phyloP scores from a whole-genome alignment of 371 early-diverging fungal species.

The Chytridium lagenaria region DNA sequence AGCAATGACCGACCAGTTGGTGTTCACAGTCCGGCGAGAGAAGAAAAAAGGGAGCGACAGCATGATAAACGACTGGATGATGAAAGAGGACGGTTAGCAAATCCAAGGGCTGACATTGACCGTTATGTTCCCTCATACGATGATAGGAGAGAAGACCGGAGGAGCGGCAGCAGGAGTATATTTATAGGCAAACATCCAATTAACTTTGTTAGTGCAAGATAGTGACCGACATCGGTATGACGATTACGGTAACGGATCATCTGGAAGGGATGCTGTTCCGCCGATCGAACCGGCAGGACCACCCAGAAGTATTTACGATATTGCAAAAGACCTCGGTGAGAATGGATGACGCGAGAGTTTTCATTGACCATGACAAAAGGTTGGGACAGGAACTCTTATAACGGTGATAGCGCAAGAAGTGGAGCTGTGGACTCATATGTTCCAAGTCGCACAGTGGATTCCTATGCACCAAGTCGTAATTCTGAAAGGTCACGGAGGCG shows the following conservation, averaged over 20 bases:
- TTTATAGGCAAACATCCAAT: too few relatives aligned
- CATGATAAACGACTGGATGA: background rate
- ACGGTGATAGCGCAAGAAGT: background rate
- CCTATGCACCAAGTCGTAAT: too few relatives aligned
- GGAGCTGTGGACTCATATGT: too few relatives aligned
- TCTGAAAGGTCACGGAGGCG: background rate
- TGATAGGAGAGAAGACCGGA: too few relatives aligned
- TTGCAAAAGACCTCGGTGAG: constrained; percentile 6
- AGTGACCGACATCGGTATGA: background rate
- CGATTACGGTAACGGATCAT: background rate
- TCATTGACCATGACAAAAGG: background rate
- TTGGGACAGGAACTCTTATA: background rate
- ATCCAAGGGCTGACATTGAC: background rate
- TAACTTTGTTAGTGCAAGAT: background rate
- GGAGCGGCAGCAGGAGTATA: too few relatives aligned
- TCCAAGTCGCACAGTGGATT: too few relatives aligned
- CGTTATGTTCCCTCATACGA: constrained; percentile 5
- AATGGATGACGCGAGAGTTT: background rate
- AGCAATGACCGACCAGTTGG: background rate
- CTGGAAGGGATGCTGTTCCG: background rate
- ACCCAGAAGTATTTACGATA: background rate
- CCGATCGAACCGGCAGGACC: background rate
- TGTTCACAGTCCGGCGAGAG: background rate
- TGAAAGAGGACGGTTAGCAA: background rate
- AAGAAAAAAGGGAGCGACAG: background rate